Evolutionary conservation across 805 yeast species (phyloP).

Genomic region (Ascoidea rubescens): DNA sequence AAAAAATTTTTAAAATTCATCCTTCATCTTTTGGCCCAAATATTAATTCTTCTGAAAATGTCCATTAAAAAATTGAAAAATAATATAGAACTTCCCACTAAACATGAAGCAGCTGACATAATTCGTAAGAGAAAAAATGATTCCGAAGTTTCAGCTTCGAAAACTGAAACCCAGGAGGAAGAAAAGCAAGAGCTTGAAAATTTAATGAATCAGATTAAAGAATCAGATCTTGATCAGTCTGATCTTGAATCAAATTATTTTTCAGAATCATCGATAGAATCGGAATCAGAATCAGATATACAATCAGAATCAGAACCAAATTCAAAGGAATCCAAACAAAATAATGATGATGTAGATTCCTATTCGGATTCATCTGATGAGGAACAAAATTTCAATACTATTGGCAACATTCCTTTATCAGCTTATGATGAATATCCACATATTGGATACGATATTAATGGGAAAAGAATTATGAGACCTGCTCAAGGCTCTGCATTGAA

Average conservation of each 20-base stretch:
- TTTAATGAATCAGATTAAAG: neutral
- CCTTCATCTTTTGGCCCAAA: too few relatives aligned
- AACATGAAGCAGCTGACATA: too few relatives aligned
- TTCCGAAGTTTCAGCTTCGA: neutral
- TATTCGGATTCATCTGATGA: slow-evolving; percentile 26
- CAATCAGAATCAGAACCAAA: neutral
- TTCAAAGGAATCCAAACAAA: too few relatives aligned
- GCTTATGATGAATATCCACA: slow-evolving; percentile 98
- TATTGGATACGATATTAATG: slow-evolving; percentile 92
- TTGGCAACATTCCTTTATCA: slow-evolving; percentile 84
- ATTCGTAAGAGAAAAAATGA: neutral
- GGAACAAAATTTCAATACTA: slow-evolving; percentile 65
- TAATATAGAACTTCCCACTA: too few relatives aligned
- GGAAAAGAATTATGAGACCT: slow-evolving; percentile 97
- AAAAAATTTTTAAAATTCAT: too few relatives aligned
- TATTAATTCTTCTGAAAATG: too few relatives aligned
- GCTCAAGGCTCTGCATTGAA: slow-evolving; percentile 94
- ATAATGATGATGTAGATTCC: neutral
- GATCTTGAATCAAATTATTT: neutral
- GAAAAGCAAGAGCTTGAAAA: neutral
- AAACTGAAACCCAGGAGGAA: neutral
- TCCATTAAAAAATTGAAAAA: too few relatives aligned
- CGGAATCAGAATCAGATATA: neutral
- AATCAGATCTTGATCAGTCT: neutral
- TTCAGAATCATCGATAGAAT: neutral